Evolutionary conservation across 805 yeast genomes (phyloP).

Genomic region (Sugiyamaella qingdaonensis): DNA sequence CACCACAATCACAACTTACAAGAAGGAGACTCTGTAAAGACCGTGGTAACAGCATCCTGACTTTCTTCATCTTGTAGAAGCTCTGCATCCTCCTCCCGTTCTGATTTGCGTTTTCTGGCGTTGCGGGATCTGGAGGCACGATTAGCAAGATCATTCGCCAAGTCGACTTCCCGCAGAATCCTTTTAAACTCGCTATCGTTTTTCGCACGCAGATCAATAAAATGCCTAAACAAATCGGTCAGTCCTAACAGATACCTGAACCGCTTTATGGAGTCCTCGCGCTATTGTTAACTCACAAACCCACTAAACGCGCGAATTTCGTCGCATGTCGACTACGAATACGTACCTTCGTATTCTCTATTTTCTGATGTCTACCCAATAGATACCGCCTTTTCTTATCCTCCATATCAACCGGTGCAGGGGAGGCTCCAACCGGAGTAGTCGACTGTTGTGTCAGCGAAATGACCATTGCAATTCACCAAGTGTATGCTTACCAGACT

Average conservation of each 20-base stretch:
- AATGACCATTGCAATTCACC: too few relatives aligned
- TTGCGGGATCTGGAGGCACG: constrained; percentile 12
- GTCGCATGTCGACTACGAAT: neutral
- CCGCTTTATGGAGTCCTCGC: constrained; percentile 44
- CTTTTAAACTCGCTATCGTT: constrained; percentile 58
- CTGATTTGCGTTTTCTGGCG: constrained; percentile 32
- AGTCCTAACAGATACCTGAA: constrained; percentile 74
- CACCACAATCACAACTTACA: constrained; percentile 27
- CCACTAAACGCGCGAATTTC: neutral
- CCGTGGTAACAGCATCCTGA: constrained; percentile 51
- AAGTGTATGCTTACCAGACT: neutral
- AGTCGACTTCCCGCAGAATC: constrained; percentile 32
- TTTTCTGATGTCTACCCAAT: constrained; percentile 15
- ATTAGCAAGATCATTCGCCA: constrained; percentile 20
- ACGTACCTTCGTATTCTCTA: constrained; percentile 16
- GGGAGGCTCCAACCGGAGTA: neutral
- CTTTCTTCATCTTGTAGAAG: constrained; percentile 75
- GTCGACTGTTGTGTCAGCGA: neutral
- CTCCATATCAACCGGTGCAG: neutral
- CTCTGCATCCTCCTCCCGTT: constrained; percentile 87
- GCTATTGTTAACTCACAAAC: constrained; percentile 5
- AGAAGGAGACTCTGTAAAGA: constrained; percentile 76
- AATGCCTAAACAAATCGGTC: constrained; percentile 81
- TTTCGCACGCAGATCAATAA: constrained; percentile 73
- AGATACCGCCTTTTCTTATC: constrained; percentile 19